phyloP scores from a whole-genome alignment of 2,329 filamentous ascomycete genomes.

The Arthrobotrys sinensis region DNA sequence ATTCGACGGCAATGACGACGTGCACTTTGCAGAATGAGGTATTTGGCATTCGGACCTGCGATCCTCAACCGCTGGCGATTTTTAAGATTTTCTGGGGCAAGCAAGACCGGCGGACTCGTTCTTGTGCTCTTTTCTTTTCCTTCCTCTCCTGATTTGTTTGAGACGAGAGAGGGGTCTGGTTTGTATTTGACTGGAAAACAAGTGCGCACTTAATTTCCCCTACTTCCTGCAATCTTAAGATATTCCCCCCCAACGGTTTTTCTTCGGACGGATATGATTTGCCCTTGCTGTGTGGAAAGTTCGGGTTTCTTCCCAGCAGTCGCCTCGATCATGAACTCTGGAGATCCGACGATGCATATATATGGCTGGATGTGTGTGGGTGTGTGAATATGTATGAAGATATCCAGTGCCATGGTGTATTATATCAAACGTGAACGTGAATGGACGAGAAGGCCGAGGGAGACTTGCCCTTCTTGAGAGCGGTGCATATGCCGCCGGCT shows the following conservation, averaged over 20 bases:
- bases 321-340: constrained; percentile 24
- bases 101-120: constrained; percentile 5
- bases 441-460: constrained; percentile 15
- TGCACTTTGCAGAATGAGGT: constrained; percentile 46
- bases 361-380: constrained; percentile 5
- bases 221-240: constrained; percentile 59
- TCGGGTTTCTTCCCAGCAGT: constrained; percentile 38
- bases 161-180: constrained; percentile 27
- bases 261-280: constrained; percentile 47
- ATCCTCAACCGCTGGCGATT: constrained; percentile 37
- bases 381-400: constrained; percentile 1
- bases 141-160: constrained; percentile 35
- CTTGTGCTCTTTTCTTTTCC: constrained; percentile 35
- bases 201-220: constrained; percentile 60
- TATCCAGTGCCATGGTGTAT: constrained; percentile 14
- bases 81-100: not conserved
- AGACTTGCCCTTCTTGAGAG: constrained; percentile 30
- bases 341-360: not conserved
- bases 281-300: constrained; percentile 15
- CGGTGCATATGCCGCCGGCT: constrained; percentile 28
- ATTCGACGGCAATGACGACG: constrained; percentile 41
- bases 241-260: constrained; percentile 34
- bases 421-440: constrained; percentile 25
- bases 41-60: constrained; percentile 61
- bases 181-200: constrained; percentile 46